Conservation (phyloP, 1,139 yeast species). For the Martiniozyma asiatica region DNA sequence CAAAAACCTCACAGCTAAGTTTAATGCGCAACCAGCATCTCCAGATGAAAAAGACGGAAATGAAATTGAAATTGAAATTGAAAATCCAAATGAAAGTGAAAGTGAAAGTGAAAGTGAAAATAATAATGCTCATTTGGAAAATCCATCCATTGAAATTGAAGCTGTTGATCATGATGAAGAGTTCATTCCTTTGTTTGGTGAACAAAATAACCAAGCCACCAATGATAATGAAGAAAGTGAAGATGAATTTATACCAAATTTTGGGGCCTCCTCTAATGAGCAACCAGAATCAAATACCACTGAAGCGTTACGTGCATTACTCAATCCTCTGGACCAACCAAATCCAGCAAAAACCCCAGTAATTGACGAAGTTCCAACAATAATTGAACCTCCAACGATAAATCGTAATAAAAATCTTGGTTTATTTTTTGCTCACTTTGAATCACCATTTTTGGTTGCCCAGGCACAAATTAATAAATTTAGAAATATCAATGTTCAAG, state of each 20-base stretch:
- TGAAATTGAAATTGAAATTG: constrained; percentile 1
- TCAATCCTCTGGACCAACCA: constrained; percentile 34
- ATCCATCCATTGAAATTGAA: background rate
- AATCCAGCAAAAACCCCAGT: constrained; percentile 2
- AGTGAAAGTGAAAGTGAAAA: background rate
- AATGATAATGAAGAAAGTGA: constrained; percentile 18
- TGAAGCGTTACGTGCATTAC: constrained; percentile 51
- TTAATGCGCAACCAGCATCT: no score
- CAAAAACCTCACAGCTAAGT: constrained; percentile 5
- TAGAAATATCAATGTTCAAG: constrained; percentile 28
- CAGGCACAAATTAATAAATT: constrained; percentile 69
- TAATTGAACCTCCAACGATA: background rate
- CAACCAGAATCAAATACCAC: constrained; percentile 26
- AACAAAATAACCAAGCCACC: constrained; percentile 1
- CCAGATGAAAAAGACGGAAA: background rate
- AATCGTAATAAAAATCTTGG: constrained; percentile 30
- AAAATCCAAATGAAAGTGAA: constrained; percentile 1
- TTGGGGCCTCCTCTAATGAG: constrained; percentile 22
- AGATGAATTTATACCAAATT: constrained; percentile 42
- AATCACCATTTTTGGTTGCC: constrained; percentile 76
- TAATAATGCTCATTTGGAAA: background rate
- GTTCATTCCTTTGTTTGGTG: background rate
- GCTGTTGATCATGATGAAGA: constrained; percentile 1
- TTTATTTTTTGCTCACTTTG: constrained; percentile 69
- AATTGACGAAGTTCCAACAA: background rate